Percentiles rank a stretch among this genome's conserved stretches.
These are phyloP conservation scores for Sherardia arvensis DNA, from an alignment of 257 asterid genomes.

Conservation along the genomic window DNA sequence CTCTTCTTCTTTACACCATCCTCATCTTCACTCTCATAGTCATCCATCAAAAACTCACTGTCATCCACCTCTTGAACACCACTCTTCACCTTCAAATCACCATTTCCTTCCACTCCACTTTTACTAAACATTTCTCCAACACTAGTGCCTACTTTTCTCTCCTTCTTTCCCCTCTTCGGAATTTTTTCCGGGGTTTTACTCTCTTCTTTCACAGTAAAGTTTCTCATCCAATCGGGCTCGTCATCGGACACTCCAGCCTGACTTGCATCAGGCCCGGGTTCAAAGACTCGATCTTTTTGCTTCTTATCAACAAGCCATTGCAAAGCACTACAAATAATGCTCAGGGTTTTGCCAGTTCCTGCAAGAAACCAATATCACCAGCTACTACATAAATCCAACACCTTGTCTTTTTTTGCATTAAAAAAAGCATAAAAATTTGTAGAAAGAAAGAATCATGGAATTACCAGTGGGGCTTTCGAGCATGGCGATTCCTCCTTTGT, in stretches of 20 bases:
- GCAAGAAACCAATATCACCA: slow-evolving; percentile 7
- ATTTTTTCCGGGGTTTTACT: slow-evolving; percentile 20
- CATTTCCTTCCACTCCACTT: slow-evolving; percentile 15
- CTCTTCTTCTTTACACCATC: slow-evolving; percentile 49
- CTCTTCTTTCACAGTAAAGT: slow-evolving; percentile 46
- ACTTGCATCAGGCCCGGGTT: slow-evolving; percentile 8
- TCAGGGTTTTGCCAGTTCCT: slow-evolving; percentile 97
- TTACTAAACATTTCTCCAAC: slow-evolving; percentile 33
- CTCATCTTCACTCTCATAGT: slow-evolving; percentile 69
- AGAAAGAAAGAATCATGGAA: background rate
- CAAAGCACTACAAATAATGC: slow-evolving; percentile 93
- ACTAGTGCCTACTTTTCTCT: slow-evolving; percentile 10
- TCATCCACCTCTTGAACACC: slow-evolving; percentile 48
- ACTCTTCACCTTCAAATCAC: slow-evolving; percentile 19
- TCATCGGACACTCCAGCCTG: slow-evolving; percentile 33
- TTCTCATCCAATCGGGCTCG: slow-evolving; percentile 92
- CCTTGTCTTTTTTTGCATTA: background rate
- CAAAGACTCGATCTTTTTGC: slow-evolving; percentile 16
- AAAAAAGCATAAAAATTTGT: background rate
- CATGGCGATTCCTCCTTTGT: slow-evolving; percentile 86
- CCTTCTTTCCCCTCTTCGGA: slow-evolving; percentile 19
- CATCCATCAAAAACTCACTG: slow-evolving; percentile 70
- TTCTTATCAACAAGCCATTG: slow-evolving; percentile 85
- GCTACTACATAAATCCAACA: background rate
- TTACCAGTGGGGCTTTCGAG: slow-evolving; percentile 97